Conservation (phyloP, 129 eudicot genomes). For the Calendula officinalis region DNA sequence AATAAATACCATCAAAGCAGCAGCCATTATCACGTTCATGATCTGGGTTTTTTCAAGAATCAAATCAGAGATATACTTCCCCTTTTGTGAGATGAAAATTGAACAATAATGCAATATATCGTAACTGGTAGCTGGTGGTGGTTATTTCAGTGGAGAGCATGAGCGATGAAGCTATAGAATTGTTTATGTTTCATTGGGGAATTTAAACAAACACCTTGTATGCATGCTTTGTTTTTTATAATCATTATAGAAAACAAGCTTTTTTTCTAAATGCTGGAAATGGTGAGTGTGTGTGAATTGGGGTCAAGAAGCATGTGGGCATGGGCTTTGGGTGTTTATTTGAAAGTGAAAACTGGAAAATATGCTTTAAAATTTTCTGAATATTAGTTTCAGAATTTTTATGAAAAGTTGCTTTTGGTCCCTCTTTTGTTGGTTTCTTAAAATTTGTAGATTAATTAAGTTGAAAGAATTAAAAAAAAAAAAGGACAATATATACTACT, state of each 20-base stretch:
- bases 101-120: not conserved
- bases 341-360: constrained; percentile 43
- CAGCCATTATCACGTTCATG: constrained; percentile 36
- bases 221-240: constrained; percentile 62
- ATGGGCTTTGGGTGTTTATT: constrained; percentile 38
- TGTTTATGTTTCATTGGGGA: constrained; percentile 33
- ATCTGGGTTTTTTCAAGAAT: not conserved
- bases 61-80: constrained; percentile 2
- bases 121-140: constrained; percentile 8
- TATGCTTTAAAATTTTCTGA: constrained; percentile 29
- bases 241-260: constrained; percentile 44
- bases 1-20: constrained; percentile 10
- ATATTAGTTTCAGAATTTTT: constrained; percentile 28
- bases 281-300: constrained; percentile 29
- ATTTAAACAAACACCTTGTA: constrained; percentile 41
- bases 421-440: constrained; percentile 42
- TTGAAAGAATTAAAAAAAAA: too few relatives aligned
- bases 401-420: constrained; percentile 38
- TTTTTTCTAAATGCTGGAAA: constrained; percentile 37
- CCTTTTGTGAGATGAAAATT: constrained; percentile 11
- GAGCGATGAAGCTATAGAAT: constrained; percentile 32
- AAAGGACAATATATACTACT: too few relatives aligned
- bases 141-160: constrained; percentile 41
- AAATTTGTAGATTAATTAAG: constrained; percentile 28
- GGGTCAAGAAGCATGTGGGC: constrained; percentile 28